Percentiles rank a stretch among this genome's conserved stretches.
Conservation (phyloP, 805 yeast species). For the Metschnikowia sp. region DNA sequence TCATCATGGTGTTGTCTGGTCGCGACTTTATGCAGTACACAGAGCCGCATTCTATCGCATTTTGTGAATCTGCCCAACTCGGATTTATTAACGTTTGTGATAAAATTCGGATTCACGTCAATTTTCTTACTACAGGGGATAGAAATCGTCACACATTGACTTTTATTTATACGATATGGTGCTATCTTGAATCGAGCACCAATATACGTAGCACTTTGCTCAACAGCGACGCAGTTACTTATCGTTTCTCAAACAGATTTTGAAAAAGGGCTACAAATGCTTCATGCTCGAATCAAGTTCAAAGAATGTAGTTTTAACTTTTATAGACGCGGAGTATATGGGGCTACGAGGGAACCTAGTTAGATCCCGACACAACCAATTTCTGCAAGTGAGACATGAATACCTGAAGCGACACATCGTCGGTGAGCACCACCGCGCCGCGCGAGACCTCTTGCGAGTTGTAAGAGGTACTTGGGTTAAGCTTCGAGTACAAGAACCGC, state of each 20-base stretch:
- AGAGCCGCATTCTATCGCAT: no score
- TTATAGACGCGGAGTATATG: neutral
- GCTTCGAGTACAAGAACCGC: constrained; percentile 88
- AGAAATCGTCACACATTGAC: no score
- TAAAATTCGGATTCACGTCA: no score
- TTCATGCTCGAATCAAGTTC: no score
- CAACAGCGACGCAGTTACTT: no score
- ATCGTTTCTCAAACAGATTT: neutral
- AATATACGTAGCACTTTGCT: no score
- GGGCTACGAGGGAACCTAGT: constrained; percentile 13
- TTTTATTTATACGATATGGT: no score
- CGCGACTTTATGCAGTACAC: neutral
- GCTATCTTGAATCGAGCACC: no score
- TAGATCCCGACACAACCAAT: constrained; percentile 63
- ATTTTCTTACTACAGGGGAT: no score
- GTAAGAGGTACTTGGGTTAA: constrained; percentile 89
- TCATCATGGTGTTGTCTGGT: neutral
- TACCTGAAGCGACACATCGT: constrained; percentile 91
- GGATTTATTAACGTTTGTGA: no score
- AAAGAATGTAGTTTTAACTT: no score
- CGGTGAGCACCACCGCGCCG: constrained; percentile 86
- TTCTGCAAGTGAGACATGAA: constrained; percentile 94
- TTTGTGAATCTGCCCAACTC: no score
- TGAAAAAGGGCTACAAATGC: neutral
- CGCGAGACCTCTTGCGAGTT: constrained; percentile 53